Conservation (phyloP, 2,329 filamentous ascomycete species). For the Fusarium marasasianum region DNA sequence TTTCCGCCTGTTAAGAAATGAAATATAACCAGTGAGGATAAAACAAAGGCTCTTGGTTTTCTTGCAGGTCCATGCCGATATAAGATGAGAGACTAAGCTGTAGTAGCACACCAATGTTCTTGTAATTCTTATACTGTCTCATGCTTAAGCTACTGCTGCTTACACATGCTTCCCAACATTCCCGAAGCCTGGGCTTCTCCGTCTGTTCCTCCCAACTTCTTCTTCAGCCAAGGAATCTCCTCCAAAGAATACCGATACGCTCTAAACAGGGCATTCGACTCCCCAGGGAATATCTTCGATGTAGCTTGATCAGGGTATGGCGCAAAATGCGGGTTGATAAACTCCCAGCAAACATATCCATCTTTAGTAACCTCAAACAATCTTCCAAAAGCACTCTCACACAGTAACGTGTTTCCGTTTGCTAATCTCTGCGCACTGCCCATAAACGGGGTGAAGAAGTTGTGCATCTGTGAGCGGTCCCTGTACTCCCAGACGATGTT, state of each 20-base stretch:
- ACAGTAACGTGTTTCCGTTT: constrained; percentile 43
- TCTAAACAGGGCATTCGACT: constrained; percentile 44
- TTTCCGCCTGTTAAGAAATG: too few relatives aligned
- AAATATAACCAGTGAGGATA: too few relatives aligned
- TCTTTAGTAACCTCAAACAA: constrained; percentile 43
- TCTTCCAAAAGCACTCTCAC: constrained; percentile 43
- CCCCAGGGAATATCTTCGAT: constrained; percentile 41
- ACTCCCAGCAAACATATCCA: constrained; percentile 45
- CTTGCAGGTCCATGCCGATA: neutral
- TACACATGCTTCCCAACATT: neutral
- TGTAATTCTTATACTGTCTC: too few relatives aligned
- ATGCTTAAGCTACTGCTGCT: neutral
- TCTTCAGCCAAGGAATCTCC: constrained; percentile 41
- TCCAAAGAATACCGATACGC: constrained; percentile 42
- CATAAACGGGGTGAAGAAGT: constrained; percentile 47
- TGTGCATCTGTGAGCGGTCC: constrained; percentile 42
- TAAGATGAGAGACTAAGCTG: too few relatives aligned
- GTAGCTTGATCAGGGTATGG: constrained; percentile 39
- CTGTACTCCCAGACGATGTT: constrained; percentile 45
- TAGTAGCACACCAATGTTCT: rapidly evolving
- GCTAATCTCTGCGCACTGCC: constrained; percentile 42
- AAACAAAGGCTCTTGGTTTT: too few relatives aligned
- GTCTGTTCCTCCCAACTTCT: neutral
- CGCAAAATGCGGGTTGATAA: constrained; percentile 43
- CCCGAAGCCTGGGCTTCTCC: neutral